phyloP scores from a whole-genome alignment of 1,284 basidiomycete genomes.

The Apiotrichum siamense region DNA sequence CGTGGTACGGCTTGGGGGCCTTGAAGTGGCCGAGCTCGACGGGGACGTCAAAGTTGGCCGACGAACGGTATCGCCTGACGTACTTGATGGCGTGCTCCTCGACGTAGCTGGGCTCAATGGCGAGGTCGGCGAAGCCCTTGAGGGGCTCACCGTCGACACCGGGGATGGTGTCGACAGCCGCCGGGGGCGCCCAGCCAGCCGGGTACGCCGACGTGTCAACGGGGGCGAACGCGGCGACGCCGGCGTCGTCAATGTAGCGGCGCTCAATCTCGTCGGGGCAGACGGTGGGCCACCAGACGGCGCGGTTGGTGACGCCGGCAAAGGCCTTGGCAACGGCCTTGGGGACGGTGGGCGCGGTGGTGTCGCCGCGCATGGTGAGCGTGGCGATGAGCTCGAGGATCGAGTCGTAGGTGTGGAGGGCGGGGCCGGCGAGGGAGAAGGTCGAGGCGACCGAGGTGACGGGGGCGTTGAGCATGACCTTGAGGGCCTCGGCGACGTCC shows the following conservation, averaged over 20 bases:
- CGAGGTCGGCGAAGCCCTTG: conserved; percentile 52
- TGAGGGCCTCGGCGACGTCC: conserved; percentile 88
- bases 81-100: conserved; percentile 89
- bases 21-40: conserved; percentile 47
- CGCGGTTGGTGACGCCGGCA: conserved; percentile 62
- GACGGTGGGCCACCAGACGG: conserved; percentile 86
- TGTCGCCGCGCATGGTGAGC: conserved; percentile 67
- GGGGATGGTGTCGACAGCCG: conserved; percentile 45
- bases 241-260: conserved; percentile 74
- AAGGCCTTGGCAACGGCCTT: conserved; percentile 64
- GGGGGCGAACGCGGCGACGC: conserved; percentile 58
- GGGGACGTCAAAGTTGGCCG: conserved; percentile 50
- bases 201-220: conserved; percentile 26
- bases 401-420: conserved; percentile 76
- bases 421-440: conserved; percentile 82
- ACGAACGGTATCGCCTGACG: conserved; percentile 79
- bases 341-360: conserved; percentile 67
- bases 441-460: conserved; percentile 59
- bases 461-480: conserved; percentile 65
- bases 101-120: conserved; percentile 68
- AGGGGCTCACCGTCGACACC: conserved; percentile 46
- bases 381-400: conserved; percentile 74
- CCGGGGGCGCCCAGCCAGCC: conserved; percentile 50
- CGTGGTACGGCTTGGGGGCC: conserved; percentile 48
- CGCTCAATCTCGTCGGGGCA: conserved; percentile 86